Evolutionary conservation across 345 rosid species (phyloP), one percentile per base, ranked within the genome.

Genomic region (Hypericum androsaemum): DNA sequence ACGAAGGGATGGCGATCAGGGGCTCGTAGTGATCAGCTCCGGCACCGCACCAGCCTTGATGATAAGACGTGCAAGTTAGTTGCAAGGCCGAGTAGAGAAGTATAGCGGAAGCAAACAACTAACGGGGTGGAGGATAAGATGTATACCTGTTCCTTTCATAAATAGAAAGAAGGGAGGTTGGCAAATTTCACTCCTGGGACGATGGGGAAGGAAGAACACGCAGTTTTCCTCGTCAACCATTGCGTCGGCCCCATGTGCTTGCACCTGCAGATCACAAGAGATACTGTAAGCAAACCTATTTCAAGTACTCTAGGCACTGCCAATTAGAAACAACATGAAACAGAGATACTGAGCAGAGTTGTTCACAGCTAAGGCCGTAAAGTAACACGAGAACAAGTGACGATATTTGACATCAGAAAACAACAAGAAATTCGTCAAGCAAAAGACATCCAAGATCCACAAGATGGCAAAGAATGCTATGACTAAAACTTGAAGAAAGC

Each of bases 21-120:
- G 99, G 97, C 61, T 94, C 99, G 22, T 94, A 94, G 63, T 94
- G 99, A 66, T 94, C 99, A 35, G 95, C 95, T 46, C 99, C 99
- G 0, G 92, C 99, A 43, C 87, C 95, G 48, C 95, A 94, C 99
- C 97, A 94, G 14, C 97, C 97, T 94, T 77, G 32, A 22, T 35
- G 39, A n/a, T 1, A 47, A 16, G 32, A 46, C 8, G 35, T 16
- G 28, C 35, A 6, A 45, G 2, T 3, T 11, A 49, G 12, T n/a
- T 54, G 8, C 15, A 15, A 43, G 37, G 51, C 60, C 45, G 48
- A 7, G 5, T 8, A 36, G 45, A 2, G 39, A 55, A 41, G 43
- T 15, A 22, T 22, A 28, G 7, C 51, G 41, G 10, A 17, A 39
- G 16, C 38, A 37, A 39, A 48, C 50, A 14, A 6, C 28, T 13